phyloP scores from a whole-genome alignment of 768 basidiomycete genomes.

The Lactarius pseudohatsudake region DNA sequence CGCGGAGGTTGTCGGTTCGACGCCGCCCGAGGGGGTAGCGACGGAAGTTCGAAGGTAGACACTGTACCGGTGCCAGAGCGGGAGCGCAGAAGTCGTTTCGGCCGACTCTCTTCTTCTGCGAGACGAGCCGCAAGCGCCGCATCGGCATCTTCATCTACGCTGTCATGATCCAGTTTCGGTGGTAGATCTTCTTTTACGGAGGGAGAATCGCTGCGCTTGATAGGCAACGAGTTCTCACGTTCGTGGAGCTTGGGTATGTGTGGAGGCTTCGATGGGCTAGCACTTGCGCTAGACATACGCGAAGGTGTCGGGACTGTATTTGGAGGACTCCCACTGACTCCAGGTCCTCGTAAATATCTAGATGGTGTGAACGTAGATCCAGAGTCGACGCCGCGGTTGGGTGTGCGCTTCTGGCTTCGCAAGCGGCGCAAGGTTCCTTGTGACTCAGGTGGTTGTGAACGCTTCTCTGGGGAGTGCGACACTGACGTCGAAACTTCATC shows the following conservation, averaged over 20 bases:
- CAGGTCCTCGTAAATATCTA: slow-evolving; percentile 25
- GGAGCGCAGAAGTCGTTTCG: slow-evolving; percentile 35
- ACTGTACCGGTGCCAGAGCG: slow-evolving; percentile 33
- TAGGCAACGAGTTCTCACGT: slow-evolving; percentile 1
- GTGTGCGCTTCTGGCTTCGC: slow-evolving; percentile 23
- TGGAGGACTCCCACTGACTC: slow-evolving; percentile 25
- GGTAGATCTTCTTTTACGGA: slow-evolving; percentile 29
- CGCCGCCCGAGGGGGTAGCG: slow-evolving; percentile 10
- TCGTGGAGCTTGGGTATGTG: slow-evolving; percentile 10
- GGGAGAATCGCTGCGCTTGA: slow-evolving; percentile 20
- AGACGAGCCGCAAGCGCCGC: slow-evolving; percentile 35
- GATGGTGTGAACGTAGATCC: slow-evolving; percentile 20
- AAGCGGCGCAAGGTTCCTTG: slow-evolving; percentile 20
- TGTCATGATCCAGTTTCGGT: slow-evolving; percentile 22
- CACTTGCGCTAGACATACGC: slow-evolving; percentile 13
- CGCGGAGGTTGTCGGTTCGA: slow-evolving; percentile 25
- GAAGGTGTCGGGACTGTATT: slow-evolving; percentile 19
- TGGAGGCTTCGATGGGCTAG: slow-evolving; percentile 14
- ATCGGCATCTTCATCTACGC: slow-evolving; percentile 28
- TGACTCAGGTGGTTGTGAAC: slow-evolving; percentile 13
- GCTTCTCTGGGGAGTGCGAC: slow-evolving; percentile 27
- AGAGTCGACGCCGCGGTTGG: slow-evolving; percentile 1
- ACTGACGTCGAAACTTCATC: slow-evolving; percentile 18
- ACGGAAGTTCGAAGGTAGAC: slow-evolving; percentile 23
- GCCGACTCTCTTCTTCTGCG: slow-evolving; percentile 34